Evolutionary conservation across 768 basidiomycete species (phyloP), one percentile per base, ranked within the genome.

Genomic region (Lentinula aciculospora): DNA sequence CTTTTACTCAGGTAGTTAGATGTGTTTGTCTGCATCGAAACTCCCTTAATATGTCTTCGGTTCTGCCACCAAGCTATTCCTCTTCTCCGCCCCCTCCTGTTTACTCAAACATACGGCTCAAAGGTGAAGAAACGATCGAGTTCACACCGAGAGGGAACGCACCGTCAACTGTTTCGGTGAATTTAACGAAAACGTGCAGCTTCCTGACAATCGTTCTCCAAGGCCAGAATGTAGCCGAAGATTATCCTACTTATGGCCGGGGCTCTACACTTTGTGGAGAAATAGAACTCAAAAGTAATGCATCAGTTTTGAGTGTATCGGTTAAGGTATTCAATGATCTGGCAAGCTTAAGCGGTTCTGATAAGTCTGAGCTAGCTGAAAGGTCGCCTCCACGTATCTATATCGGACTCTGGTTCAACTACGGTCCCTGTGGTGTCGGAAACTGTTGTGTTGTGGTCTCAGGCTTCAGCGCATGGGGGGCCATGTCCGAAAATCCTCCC

Each of bases 401-500:
- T 71, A 23, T 68, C 74, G 13, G 73, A 76, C 40, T 67, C 67
- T 45, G 74, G 74, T 15, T 65, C 69, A 7, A 61, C 59, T 29
- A 65, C 58, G n/a, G 49, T 62, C 28, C 66, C 65, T 19, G 62
- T 75, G 13, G 62, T 74, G 19, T 68, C 71, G 9, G 64, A 71
- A 48, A 65, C 61, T 17, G 63, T 61, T 9, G 61, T 65, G 0
- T 58, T 77, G 4, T 77, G 74, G 75, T 61, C 68, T 49, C 58
- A 60, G 17, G 66, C 65, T 19, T 59, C 58, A 13, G 31, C 62
- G 8, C 56, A 62, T 28, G 57, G 63, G 28, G 58, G 61, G 28
- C 51, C 50, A 53, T 77, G 76, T 63, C 75, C 77, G 6, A 71
- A 71, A 21, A 64, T 73, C 19, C 66, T 77, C 15, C 71, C 74